These are phyloP conservation scores for Pichia pseudocactophila DNA, from an alignment of 805 yeast species.

Conservation along the genomic window DNA sequence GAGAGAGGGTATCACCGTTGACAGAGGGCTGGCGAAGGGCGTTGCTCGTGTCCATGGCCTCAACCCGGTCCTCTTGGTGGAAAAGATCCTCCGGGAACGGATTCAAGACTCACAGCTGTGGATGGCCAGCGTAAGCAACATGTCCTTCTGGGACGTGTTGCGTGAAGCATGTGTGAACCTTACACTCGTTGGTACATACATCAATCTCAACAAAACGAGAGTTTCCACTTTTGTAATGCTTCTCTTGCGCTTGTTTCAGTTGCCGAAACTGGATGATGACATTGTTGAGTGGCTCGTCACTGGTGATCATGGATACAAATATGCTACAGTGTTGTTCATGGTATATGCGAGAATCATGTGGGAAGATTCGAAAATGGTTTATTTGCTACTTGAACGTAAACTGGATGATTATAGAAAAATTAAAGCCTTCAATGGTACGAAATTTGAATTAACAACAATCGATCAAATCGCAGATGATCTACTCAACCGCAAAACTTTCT, in stretches of 20 bases:
- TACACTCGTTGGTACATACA: constrained; percentile 40
- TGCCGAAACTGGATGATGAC: constrained; percentile 51
- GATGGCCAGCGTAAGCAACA: constrained; percentile 36
- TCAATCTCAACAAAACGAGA: constrained; percentile 33
- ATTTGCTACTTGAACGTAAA: constrained; percentile 40
- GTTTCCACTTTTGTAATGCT: constrained; percentile 75
- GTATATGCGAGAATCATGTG: constrained; percentile 49
- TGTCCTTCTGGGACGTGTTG: constrained; percentile 35
- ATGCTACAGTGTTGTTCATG: constrained; percentile 59
- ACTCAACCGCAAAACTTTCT: constrained; percentile 46
- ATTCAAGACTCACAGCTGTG: constrained; percentile 36
- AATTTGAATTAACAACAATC: constrained; percentile 41
- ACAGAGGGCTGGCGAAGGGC: constrained; percentile 28
- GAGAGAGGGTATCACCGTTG: constrained; percentile 18
- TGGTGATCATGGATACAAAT: constrained; percentile 67
- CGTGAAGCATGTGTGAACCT: constrained; percentile 33
- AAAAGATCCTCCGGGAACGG: constrained; percentile 48
- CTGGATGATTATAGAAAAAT: constrained; percentile 64
- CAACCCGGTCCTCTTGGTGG: constrained; percentile 43
- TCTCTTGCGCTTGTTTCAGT: constrained; percentile 64
- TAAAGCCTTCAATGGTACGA: constrained; percentile 32
- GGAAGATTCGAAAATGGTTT: constrained; percentile 12
- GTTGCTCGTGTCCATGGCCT: constrained; percentile 31
- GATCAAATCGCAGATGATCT: constrained; percentile 71
- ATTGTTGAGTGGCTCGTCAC: constrained; percentile 43